Percentiles rank a stretch among this genome's conserved stretches.
Conservation (phyloP, 495 filamentous ascomycete species). For the Penicillium silybi region DNA sequence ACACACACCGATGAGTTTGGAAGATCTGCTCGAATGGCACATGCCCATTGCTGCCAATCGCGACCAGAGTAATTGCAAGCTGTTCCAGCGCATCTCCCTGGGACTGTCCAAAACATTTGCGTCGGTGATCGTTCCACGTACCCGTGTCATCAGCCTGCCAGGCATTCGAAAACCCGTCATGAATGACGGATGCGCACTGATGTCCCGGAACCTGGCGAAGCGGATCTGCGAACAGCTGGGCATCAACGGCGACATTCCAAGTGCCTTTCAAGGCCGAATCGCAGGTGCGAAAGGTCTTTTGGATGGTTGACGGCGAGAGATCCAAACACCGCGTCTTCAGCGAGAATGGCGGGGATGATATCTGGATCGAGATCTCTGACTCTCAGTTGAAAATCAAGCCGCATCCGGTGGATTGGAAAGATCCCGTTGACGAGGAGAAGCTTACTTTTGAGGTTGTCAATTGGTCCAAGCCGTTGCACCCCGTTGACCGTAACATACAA, state of each 20-base stretch:
- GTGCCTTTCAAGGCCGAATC: constrained; percentile 76
- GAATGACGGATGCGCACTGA: constrained; percentile 78
- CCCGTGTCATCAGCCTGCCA: constrained; percentile 34
- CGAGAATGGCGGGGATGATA: constrained; percentile 28
- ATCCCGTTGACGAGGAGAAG: constrained; percentile 39
- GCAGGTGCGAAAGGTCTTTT: constrained; percentile 88
- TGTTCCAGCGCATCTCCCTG: constrained; percentile 47
- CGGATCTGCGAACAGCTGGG: constrained; percentile 56
- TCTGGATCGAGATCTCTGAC: constrained; percentile 74
- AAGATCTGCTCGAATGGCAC: constrained; percentile 50
- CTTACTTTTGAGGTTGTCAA: constrained; percentile 72
- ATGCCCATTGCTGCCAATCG: constrained; percentile 39
- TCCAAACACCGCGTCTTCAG: constrained; percentile 14
- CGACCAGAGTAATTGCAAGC: constrained; percentile 45
- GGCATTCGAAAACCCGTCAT: constrained; percentile 49
- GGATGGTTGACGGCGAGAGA: constrained; percentile 62
- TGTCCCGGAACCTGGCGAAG: constrained; percentile 61
- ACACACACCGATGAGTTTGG: constrained; percentile 37
- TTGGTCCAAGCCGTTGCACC: constrained; percentile 56
- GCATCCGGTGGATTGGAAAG: constrained; percentile 45
- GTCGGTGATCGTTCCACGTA: constrained; percentile 42
- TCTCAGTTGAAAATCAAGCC: constrained; percentile 79
- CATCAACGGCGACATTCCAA: constrained; percentile 57
- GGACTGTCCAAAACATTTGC: constrained; percentile 44
- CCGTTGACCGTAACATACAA: constrained; percentile 70